Evolutionary conservation across 2,329 filamentous ascomycete species (phyloP), one percentile per base, ranked within the genome.

Genomic region (Dothiorella sarmentorum): DNA sequence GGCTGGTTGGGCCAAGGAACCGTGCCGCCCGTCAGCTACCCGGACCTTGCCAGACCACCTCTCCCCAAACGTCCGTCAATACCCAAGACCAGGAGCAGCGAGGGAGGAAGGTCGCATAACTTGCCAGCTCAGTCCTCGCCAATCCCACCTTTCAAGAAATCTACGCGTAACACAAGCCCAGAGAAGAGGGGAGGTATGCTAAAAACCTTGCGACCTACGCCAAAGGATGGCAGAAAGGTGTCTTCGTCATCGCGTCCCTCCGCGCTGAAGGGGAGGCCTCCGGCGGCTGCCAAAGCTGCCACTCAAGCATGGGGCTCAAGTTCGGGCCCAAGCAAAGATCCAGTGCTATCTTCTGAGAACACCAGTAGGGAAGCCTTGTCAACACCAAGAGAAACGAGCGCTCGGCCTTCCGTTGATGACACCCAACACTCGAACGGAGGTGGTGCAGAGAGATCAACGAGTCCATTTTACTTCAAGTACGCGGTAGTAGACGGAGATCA

Each of bases 1-100:
- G 85, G 84, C 3, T 92, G 85, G 79, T 88, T 96, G 66, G 91
- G 90, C 38, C 82, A 87, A 63, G 89, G 90, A 11, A 94, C 90
- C 1, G 87, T 96, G 62, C 90, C 90, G 45, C 88, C 89, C 7
- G 83, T 92, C 49, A 86, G 82, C 61, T 96, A 95, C 69, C 82
- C 85, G 4, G 88, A 95, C 65, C 78, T 96, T n/a, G 88, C 89
- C n/a, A 85, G 86, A 59, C 88, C 88, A 11, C 75, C 85, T 9
- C 79, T 89, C 22, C 82, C 84, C 24, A 78, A 81, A 1, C 70
- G 82, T 38, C 80, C 83, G n/a, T 74, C 73, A 45, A 67, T 76
- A 70, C 62, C 67, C 58, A 61, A 68, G 71, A 56, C 81, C 77
- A 71, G 78, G 76, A 67, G 82, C 80, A 55, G 82, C 22, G 56